phyloP scores from a whole-genome alignment of 495 filamentous ascomycete species.

The Echria macrotheca region DNA sequence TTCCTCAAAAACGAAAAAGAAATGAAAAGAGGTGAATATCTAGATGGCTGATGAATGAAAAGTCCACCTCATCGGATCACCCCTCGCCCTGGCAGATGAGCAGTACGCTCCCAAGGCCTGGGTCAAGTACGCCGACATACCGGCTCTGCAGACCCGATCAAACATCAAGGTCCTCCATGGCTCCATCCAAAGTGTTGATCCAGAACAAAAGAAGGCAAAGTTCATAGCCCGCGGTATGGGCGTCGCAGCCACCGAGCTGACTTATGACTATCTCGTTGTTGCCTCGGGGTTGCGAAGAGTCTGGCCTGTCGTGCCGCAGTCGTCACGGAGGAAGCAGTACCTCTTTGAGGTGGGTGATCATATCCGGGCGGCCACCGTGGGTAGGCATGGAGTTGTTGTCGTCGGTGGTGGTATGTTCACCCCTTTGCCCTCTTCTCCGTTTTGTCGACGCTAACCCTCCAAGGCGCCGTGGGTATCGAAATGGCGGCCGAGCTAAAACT shows the following conservation, averaged over 20 bases:
- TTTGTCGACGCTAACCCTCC: neutral
- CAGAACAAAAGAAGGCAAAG: conserved; percentile 43
- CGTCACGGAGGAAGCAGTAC: conserved; percentile 47
- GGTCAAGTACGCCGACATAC: conserved; percentile 56
- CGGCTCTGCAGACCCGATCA: conserved; percentile 44
- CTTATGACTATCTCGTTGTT: conserved; percentile 64
- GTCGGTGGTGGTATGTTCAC: conserved; percentile 46
- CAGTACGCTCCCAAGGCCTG: conserved; percentile 53
- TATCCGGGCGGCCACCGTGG: conserved; percentile 32
- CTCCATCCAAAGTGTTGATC: conserved; percentile 49
- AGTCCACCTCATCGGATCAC: conserved; percentile 60
- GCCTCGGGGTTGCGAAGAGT: conserved; percentile 55
- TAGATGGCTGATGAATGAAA: conserved; percentile 4
- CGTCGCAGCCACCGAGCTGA: conserved; percentile 21
- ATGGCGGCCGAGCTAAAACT: conserved; percentile 64
- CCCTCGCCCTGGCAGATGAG: conserved; percentile 54
- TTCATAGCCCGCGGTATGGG: conserved; percentile 28
- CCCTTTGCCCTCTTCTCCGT: neutral
- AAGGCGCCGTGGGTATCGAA: conserved; percentile 66
- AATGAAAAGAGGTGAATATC: no score
- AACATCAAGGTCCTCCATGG: conserved; percentile 54
- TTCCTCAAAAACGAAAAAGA: neutral
- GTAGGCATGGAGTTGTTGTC: conserved; percentile 49
- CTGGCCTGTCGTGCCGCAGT: conserved; percentile 60
- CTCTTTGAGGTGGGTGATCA: conserved; percentile 49